phyloP scores from a whole-genome alignment of 1,284 basidiomycete genomes.

The Pterulicium gracile region DNA sequence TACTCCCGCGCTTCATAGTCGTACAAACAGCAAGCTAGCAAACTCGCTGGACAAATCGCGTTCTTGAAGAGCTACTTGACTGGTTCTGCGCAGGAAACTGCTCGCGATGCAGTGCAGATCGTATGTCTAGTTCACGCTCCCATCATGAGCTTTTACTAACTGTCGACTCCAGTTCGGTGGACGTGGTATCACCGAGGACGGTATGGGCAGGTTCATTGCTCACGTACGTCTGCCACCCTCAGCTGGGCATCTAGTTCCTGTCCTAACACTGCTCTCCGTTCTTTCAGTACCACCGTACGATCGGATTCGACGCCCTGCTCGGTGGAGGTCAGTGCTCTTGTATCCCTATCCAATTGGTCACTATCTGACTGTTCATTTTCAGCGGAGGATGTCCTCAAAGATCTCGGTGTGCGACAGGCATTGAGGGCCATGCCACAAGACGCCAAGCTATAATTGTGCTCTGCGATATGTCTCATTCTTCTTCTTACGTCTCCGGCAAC shows the following conservation, averaged over 20 bases:
- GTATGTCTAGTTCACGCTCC: neutral
- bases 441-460: conserved; percentile 31
- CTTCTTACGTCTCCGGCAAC: too few relatives aligned
- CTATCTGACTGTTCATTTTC: conserved; percentile 1
- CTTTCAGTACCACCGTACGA: conserved; percentile 49
- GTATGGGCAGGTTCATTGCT: conserved; percentile 65
- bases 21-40: conserved; percentile 45
- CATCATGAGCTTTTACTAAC: neutral
- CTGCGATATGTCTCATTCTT: too few relatives aligned
- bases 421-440: conserved; percentile 54
- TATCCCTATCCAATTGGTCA: too few relatives aligned
- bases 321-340: conserved; percentile 30
- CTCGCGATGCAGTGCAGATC: conserved; percentile 71
- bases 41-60: conserved; percentile 65
- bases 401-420: conserved; percentile 62
- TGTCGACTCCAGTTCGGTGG: conserved; percentile 48
- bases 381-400: conserved; percentile 61
- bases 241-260: conserved; percentile 4
- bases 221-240: conserved; percentile 46
- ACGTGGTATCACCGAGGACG: conserved; percentile 65
- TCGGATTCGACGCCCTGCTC: conserved; percentile 56
- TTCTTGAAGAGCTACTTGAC: conserved; percentile 71
- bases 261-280: conserved; percentile 4
- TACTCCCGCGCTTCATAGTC: conserved; percentile 22
- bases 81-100: conserved; percentile 57